Percentiles rank a stretch among this genome's conserved stretches.
Evolutionary conservation across 169 alveolate species (phyloP).

Genomic region (Eimeria nieschulzi): DNA sequence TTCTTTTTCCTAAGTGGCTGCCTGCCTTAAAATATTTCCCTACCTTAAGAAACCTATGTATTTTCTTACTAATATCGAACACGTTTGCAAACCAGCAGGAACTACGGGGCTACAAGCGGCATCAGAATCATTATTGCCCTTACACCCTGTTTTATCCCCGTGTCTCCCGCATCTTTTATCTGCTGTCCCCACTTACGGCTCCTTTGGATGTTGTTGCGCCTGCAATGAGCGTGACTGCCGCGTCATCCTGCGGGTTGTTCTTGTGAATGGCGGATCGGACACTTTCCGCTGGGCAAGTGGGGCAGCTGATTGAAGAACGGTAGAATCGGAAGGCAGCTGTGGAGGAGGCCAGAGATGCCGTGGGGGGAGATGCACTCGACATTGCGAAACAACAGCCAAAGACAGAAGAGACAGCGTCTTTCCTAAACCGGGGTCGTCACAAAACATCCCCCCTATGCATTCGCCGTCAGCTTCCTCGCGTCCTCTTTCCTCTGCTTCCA

Average conservation of each 20-base stretch:
- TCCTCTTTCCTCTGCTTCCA: not conserved
- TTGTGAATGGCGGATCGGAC: not conserved
- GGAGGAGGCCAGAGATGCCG: constrained; percentile 14
- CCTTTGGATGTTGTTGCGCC: not conserved
- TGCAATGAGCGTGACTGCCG: not conserved
- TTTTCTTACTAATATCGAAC: too few species aligned
- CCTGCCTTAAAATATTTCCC: too few species aligned
- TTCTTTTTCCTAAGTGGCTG: too few species aligned
- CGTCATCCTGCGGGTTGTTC: not conserved
- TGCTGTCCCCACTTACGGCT: not conserved
- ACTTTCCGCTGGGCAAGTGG: not conserved
- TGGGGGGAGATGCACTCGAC: constrained; percentile 11
- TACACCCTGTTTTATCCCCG: not conserved
- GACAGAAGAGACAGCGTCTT: constrained; percentile 63
- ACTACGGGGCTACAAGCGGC: too few species aligned
- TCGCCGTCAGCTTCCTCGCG: constrained; percentile 22
- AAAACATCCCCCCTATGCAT: constrained; percentile 39
- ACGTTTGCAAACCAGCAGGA: too few species aligned
- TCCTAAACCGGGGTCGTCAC: constrained; percentile 68
- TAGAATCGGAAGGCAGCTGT: too few species aligned
- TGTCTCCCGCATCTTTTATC: not conserved
- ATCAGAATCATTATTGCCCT: too few species aligned
- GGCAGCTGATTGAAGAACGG: too few species aligned
- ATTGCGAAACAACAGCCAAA: not conserved
- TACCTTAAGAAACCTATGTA: too few species aligned